Percentiles rank a stretch among this genome's conserved stretches.
These are phyloP conservation scores for Parascedosporium putredinis DNA, from an alignment of 2,329 filamentous ascomycete species.

Conservation along the genomic window DNA sequence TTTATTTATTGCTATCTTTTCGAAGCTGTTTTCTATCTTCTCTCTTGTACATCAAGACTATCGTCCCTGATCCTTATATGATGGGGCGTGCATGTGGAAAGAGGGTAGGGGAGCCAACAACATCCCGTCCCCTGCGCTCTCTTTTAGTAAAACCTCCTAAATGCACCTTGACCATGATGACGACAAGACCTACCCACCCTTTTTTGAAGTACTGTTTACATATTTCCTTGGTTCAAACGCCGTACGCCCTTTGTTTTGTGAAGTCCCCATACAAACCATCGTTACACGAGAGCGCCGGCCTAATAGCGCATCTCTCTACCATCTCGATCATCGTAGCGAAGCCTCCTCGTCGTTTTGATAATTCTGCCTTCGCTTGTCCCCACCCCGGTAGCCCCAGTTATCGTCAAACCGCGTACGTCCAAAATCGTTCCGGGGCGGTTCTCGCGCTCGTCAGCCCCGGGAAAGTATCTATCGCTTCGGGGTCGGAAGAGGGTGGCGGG, in stretches of 20 bases:
- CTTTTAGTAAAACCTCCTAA: no score
- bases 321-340: constrained; percentile 7
- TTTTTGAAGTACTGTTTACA: no score
- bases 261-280: background rate
- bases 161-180: no score
- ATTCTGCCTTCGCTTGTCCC: constrained; percentile 1
- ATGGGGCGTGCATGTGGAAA: no score
- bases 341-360: constrained; percentile 10
- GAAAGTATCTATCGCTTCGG: constrained; percentile 6
- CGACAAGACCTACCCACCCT: background rate
- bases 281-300: background rate
- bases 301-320: background rate
- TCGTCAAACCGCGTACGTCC: constrained; percentile 7
- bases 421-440: constrained; percentile 1
- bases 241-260: background rate
- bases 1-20: no score
- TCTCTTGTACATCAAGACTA: no score
- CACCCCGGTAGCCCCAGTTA: background rate
- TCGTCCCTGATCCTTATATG: no score
- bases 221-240: no score
- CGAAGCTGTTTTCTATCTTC: no score
- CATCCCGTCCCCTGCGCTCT: no score
- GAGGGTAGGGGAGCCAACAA: no score
- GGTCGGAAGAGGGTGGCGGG: background rate
- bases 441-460: background rate